These are phyloP conservation scores for Sclerotinia borealis DNA, from an alignment of 2,329 filamentous ascomycete genomes.

Conservation along the genomic window DNA sequence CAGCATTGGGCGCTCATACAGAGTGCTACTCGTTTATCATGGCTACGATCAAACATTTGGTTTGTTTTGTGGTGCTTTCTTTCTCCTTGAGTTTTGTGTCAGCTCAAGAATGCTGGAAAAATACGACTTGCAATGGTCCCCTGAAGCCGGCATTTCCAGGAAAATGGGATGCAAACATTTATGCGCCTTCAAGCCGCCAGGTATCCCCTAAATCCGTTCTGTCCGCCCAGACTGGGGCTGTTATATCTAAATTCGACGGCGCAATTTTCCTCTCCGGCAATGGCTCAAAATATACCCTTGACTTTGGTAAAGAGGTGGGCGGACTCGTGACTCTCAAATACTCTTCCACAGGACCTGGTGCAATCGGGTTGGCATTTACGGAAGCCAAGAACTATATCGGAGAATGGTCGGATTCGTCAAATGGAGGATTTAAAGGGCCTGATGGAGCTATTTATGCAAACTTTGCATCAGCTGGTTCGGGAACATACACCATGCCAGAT, in stretches of 20 bases:
- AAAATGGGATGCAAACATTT: constrained; percentile 53
- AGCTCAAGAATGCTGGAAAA: constrained; percentile 44
- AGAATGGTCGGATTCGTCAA: constrained; percentile 44
- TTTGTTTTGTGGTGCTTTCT: not conserved
- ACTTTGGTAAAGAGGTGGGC: constrained; percentile 55
- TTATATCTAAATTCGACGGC: constrained; percentile 24
- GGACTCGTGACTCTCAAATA: constrained; percentile 40
- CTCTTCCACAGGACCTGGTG: constrained; percentile 34
- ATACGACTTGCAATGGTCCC: constrained; percentile 48
- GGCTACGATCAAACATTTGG: not conserved
- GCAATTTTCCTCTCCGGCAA: constrained; percentile 32
- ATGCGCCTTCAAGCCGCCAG: constrained; percentile 46
- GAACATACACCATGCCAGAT: constrained; percentile 40
- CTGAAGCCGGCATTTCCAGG: constrained; percentile 47
- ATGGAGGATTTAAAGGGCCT: constrained; percentile 40
- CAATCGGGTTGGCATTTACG: constrained; percentile 42
- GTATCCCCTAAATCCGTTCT: constrained; percentile 43
- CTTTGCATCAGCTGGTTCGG: constrained; percentile 32
- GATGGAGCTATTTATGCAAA: constrained; percentile 44
- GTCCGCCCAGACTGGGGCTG: constrained; percentile 30
- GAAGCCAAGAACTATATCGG: constrained; percentile 45
- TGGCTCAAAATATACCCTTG: constrained; percentile 48
- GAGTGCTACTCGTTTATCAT: not conserved
- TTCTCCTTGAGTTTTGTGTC: constrained; percentile 3
- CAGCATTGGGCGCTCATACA: not conserved